Percentiles rank a stretch among this genome's conserved stretches.
Evolutionary conservation across 192 early-diverging fungal genomes (phyloP).

Genomic region (Lunasporangiospora selenospora): DNA sequence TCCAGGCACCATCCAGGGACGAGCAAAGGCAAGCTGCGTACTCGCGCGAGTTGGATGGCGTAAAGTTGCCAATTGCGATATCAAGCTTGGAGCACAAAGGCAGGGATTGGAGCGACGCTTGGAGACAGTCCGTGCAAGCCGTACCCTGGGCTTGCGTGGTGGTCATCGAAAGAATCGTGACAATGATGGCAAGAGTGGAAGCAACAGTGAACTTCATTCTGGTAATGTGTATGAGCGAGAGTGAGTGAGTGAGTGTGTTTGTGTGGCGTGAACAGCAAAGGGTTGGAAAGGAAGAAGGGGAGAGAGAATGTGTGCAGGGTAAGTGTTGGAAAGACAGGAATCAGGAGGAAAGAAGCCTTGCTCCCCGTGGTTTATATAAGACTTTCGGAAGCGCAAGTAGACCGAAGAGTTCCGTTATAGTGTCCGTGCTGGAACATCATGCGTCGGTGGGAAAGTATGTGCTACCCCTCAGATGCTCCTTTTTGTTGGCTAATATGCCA

Average conservation of each 20-base stretch:
- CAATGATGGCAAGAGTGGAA: background rate
- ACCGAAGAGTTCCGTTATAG: no score
- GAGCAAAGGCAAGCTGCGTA: slow-evolving; percentile 23
- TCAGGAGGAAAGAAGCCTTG: no score
- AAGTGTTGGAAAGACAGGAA: background rate
- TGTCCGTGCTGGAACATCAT: no score
- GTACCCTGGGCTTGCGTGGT: background rate
- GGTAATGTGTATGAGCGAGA: no score
- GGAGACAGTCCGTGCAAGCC: slow-evolving; percentile 6
- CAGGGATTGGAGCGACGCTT: slow-evolving; percentile 5
- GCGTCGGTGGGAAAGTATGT: no score
- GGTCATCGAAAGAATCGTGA: background rate
- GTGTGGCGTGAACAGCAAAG: background rate
- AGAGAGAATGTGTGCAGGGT: background rate
- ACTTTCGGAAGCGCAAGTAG: no score
- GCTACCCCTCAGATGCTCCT: no score
- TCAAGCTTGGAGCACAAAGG: background rate
- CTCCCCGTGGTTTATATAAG: no score
- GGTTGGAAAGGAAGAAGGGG: background rate
- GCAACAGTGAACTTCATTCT: slow-evolving; percentile 5
- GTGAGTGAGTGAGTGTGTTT: background rate
- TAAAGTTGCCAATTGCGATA: slow-evolving; percentile 1
- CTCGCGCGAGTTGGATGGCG: background rate
- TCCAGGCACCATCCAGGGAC: slow-evolving; percentile 20
- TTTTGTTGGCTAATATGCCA: no score